A percentile compares a stretch with the other conserved stretches of the same genome.
These are phyloP conservation scores for Yarrowia bubula DNA, from an alignment of 805 yeast genomes.

Conservation along the genomic window DNA sequence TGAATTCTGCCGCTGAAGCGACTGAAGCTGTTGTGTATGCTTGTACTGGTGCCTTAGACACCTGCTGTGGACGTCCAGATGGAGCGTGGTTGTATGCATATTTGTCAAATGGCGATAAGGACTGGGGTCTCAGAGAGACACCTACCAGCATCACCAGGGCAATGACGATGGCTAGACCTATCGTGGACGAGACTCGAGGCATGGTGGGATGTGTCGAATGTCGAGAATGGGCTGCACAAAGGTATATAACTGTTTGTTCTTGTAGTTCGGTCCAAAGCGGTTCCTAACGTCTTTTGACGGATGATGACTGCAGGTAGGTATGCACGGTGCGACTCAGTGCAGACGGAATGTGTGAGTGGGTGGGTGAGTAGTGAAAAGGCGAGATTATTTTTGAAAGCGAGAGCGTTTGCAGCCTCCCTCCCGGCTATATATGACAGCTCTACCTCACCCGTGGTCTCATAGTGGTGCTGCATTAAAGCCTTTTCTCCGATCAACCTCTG, in stretches of 20 bases:
- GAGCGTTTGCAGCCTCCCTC: too few species aligned
- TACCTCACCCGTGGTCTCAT: background rate
- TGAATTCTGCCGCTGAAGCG: background rate
- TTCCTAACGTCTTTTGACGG: background rate
- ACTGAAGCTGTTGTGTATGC: background rate
- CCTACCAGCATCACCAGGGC: conserved; percentile 17
- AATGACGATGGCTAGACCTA: conserved; percentile 2
- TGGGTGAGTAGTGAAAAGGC: too few species aligned
- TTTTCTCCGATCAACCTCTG: background rate
- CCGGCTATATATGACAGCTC: background rate
- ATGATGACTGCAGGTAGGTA: background rate
- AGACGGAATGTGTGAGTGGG: background rate
- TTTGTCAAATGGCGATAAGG: conserved; percentile 11
- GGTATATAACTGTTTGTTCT: background rate
- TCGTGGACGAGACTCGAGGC: conserved; percentile 15
- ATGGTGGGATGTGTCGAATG: background rate
- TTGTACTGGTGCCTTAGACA: background rate
- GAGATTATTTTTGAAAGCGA: too few species aligned
- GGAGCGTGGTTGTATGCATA: conserved; percentile 7
- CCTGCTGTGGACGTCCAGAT: background rate
- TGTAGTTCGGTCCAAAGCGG: background rate
- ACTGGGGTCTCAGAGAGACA: background rate
- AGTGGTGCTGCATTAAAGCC: background rate
- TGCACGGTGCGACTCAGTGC: background rate
- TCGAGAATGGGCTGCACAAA: background rate